phyloP scores from a whole-genome alignment of 768 basidiomycete genomes.

The Lepiota brunneoincarnata region DNA sequence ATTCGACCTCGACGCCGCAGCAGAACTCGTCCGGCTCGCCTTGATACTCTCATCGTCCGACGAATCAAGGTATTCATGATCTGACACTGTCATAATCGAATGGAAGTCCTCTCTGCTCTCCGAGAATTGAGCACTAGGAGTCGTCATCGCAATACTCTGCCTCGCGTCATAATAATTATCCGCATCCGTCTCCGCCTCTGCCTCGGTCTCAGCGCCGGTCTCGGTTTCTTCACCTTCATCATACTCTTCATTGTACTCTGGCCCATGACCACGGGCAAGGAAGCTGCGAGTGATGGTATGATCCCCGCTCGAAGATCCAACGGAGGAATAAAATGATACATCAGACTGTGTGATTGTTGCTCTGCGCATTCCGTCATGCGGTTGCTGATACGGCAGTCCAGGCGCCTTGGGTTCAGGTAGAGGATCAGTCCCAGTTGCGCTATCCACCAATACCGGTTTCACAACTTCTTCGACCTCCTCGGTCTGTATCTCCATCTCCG shows the following conservation, averaged over 20 bases:
- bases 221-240: conserved; percentile 30
- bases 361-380: conserved; percentile 23
- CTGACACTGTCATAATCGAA: conserved; percentile 68
- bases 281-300: conserved; percentile 39
- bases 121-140: conserved; percentile 51
- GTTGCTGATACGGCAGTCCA: conserved; percentile 5
- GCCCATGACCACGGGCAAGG: conserved; percentile 23
- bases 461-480: conserved; percentile 6
- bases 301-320: conserved; percentile 30
- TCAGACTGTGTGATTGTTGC: conserved; percentile 50
- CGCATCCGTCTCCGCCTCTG: conserved; percentile 62
- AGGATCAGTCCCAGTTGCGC: background rate
- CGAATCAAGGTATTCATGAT: conserved; percentile 61
- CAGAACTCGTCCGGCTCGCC: conserved; percentile 41
- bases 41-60: conserved; percentile 71
- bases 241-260: conserved; percentile 22
- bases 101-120: conserved; percentile 63
- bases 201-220: conserved; percentile 62
- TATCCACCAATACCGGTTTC: conserved; percentile 4
- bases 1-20: background rate
- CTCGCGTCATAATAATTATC: conserved; percentile 82
- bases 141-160: conserved; percentile 64
- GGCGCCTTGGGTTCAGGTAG: background rate
- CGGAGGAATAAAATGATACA: conserved; percentile 25
- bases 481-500: conserved; percentile 7